phyloP scores from a whole-genome alignment of 805 yeast genomes.

The Saccharomycopsis fodiens region DNA sequence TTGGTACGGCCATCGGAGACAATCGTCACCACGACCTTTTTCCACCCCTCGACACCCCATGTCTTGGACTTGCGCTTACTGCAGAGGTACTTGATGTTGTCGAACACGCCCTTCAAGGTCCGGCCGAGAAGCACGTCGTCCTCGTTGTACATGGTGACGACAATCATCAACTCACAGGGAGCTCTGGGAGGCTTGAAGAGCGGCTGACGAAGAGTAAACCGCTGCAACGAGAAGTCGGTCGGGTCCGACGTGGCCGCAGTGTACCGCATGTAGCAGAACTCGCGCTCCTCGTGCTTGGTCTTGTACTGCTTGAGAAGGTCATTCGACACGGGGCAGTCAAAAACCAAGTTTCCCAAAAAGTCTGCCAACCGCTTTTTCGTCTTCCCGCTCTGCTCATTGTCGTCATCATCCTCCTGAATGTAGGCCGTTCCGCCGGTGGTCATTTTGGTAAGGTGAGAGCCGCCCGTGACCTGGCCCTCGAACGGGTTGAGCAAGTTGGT shows the following conservation, averaged over 20 bases:
- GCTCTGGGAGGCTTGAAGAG: constrained; percentile 72
- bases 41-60: constrained; percentile 98
- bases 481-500: constrained; percentile 17
- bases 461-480: constrained; percentile 20
- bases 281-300: constrained; percentile 29
- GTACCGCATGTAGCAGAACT: constrained; percentile 84
- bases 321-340: constrained; percentile 86
- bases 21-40: constrained; percentile 80
- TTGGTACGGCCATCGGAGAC: constrained; percentile 90
- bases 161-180: constrained; percentile 73
- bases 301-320: constrained; percentile 49
- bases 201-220: constrained; percentile 75
- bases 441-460: constrained; percentile 15
- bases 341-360: constrained; percentile 62
- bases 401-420: constrained; percentile 7
- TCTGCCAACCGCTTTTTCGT: constrained; percentile 20
- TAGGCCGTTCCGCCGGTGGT: constrained; percentile 14
- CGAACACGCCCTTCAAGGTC: constrained; percentile 85
- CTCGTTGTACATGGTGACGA: constrained; percentile 88
- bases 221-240: constrained; percentile 48
- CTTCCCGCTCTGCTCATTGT: constrained; percentile 1
- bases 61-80: constrained; percentile 64
- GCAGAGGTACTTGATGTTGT: constrained; percentile 71
- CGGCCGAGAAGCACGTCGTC: constrained; percentile 74
- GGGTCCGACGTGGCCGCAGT: constrained; percentile 96